Evolutionary conservation across 1,139 yeast species (phyloP).

Genomic region (Sugiyamaella japonica): DNA sequence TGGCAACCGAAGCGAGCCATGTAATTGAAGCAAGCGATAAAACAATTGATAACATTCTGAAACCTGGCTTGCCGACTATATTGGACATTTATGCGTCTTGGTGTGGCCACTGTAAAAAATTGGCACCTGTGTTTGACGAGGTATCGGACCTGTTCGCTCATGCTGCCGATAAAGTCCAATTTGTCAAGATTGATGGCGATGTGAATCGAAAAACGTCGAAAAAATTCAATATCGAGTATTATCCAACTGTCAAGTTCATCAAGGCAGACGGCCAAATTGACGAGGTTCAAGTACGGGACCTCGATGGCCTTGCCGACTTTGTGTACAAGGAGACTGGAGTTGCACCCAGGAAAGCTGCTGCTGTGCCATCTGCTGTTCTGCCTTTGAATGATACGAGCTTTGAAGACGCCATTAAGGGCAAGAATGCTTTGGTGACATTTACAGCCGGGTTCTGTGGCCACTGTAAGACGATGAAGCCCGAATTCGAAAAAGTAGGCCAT

Average conservation of each 20-base stretch:
- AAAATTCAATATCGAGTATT: constrained; percentile 59
- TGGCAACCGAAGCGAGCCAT: constrained; percentile 29
- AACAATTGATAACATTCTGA: constrained; percentile 56
- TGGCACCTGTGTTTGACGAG: constrained; percentile 66
- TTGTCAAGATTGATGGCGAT: constrained; percentile 66
- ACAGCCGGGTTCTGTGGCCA: constrained; percentile 83
- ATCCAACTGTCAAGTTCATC: constrained; percentile 63
- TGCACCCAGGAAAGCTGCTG: constrained; percentile 32
- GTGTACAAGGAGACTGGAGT: constrained; percentile 52
- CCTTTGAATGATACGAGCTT: constrained; percentile 39
- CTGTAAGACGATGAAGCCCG: constrained; percentile 67
- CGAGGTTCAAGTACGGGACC: constrained; percentile 43
- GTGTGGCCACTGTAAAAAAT: constrained; percentile 77
- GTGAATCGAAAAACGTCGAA: constrained; percentile 54
- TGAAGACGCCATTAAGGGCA: constrained; percentile 31
- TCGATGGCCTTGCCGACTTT: constrained; percentile 47
- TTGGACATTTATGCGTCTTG: constrained; percentile 79
- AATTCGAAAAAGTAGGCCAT: constrained; percentile 58
- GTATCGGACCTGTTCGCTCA: constrained; percentile 53
- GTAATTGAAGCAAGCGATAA: constrained; percentile 49
- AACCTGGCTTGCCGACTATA: constrained; percentile 60
- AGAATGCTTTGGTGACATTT: constrained; percentile 44
- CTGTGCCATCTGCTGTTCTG: constrained; percentile 40
- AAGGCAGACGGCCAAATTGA: constrained; percentile 40
- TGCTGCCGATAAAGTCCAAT: constrained; percentile 48